Percentiles rank a stretch among this genome's conserved stretches.
Conservation (phyloP, 306 rosid species). For the Oxytropis ochrocephala region DNA sequence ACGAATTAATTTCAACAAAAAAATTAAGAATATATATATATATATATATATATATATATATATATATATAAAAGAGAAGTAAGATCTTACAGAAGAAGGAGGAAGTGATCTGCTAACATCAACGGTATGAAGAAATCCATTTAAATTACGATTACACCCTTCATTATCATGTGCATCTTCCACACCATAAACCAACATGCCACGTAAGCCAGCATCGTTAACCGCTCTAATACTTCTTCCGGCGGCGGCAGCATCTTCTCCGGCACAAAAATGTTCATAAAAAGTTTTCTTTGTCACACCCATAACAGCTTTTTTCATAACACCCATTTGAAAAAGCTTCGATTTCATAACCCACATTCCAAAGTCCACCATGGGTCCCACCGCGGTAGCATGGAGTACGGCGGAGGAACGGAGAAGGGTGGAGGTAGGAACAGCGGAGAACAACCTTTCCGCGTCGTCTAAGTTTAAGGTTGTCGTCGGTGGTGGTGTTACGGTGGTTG, state of each 20-base stretch:
- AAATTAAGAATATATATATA: no score
- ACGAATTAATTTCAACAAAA: background rate
- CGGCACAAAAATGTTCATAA: conserved; percentile 78
- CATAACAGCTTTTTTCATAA: conserved; percentile 13
- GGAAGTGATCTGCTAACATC: conserved; percentile 63
- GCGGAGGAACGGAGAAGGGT: conserved; percentile 51
- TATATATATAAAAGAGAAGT: no score
- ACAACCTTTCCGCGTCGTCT: conserved; percentile 35
- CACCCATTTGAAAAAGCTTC: conserved; percentile 27
- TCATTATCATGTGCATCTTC: conserved; percentile 66
- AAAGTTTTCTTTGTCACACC: conserved; percentile 32
- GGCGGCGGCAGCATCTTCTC: conserved; percentile 40
- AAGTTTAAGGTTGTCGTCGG: background rate
- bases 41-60: no score
- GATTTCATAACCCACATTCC: conserved; percentile 78
- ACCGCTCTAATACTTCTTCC: conserved; percentile 19
- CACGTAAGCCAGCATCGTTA: conserved; percentile 48
- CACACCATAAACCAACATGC: conserved; percentile 69
- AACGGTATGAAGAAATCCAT: conserved; percentile 51
- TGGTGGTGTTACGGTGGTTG: background rate
- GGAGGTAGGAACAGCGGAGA: conserved; percentile 32
- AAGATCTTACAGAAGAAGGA: conserved; percentile 49
- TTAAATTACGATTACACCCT: conserved; percentile 50
- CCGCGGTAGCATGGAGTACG: conserved; percentile 53
- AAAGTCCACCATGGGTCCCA: conserved; percentile 65